Percentiles rank a stretch among this genome's conserved stretches.
These are phyloP conservation scores for Colletotrichum coccodes DNA, from an alignment of 2,329 filamentous ascomycete species.

Conservation along the genomic window DNA sequence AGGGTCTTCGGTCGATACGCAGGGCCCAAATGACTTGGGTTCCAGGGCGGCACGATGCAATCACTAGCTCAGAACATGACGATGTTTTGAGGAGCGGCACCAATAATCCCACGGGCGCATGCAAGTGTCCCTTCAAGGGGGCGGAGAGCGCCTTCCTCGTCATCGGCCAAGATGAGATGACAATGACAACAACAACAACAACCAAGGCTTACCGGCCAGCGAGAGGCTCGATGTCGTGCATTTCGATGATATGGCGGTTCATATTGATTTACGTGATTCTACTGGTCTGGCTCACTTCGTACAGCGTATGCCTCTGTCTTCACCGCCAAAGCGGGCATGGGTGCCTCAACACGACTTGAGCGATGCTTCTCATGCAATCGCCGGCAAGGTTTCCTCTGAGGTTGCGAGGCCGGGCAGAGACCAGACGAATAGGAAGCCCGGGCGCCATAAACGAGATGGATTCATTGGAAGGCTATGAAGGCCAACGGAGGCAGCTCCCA, in stretches of 20 bases:
- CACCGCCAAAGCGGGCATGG: constrained; percentile 27
- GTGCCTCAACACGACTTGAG: neutral
- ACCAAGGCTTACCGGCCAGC: neutral
- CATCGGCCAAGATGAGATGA: neutral
- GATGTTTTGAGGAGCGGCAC: neutral
- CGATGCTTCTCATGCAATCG: neutral
- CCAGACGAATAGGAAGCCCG: constrained; percentile 2
- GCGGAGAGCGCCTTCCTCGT: constrained; percentile 1
- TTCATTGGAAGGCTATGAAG: neutral
- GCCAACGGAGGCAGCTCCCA: constrained; percentile 3
- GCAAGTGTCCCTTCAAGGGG: neutral
- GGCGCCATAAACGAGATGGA: constrained; percentile 15
- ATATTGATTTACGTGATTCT: neutral
- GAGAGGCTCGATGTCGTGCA: neutral
- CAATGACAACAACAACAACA: neutral
- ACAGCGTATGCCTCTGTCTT: neutral
- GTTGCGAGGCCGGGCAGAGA: neutral
- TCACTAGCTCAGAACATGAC: neutral
- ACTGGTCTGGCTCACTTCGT: neutral
- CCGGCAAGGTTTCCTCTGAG: neutral
- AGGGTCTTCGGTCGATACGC: neutral
- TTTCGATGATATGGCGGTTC: neutral
- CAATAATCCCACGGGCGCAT: neutral
- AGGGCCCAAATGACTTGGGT: neutral
- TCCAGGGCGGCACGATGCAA: neutral